Evolutionary conservation across 208 protist species (phyloP).

Genomic region (Leishmania lainsoni): DNA sequence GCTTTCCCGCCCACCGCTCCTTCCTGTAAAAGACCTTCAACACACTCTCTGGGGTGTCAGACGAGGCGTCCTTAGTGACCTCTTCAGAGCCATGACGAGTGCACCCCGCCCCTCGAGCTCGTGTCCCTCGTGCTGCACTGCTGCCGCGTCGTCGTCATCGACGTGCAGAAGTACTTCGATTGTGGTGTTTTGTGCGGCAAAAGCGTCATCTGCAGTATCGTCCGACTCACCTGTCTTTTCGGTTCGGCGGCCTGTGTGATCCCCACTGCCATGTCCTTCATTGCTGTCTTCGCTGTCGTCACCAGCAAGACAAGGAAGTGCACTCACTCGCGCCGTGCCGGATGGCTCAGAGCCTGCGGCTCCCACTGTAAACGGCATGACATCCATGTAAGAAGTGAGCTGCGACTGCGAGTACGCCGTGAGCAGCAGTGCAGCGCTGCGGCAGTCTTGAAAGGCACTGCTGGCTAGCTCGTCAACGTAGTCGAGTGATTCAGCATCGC

Average conservation of each 20-base stretch:
- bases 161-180: neutral
- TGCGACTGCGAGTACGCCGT: constrained; percentile 1
- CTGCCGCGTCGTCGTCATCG: neutral
- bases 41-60: constrained; percentile 7
- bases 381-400: neutral
- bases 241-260: neutral
- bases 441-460: constrained; percentile 39
- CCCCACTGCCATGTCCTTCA: neutral
- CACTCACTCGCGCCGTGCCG: no score
- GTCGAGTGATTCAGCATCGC: constrained; percentile 25
- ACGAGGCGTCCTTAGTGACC: neutral
- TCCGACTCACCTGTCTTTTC: neutral
- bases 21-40: constrained; percentile 13
- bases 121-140: neutral
- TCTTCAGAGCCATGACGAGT: neutral
- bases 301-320: neutral
- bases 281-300: neutral
- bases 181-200: neutral
- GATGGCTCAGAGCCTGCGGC: neutral
- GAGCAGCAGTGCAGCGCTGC: constrained; percentile 1
- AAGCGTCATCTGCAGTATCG: neutral
- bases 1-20: neutral
- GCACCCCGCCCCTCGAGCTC: neutral
- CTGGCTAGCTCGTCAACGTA: constrained; percentile 26
- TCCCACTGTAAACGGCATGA: neutral